phyloP scores from a whole-genome alignment of 495 filamentous ascomycete genomes.

The Neurospora sp. region DNA sequence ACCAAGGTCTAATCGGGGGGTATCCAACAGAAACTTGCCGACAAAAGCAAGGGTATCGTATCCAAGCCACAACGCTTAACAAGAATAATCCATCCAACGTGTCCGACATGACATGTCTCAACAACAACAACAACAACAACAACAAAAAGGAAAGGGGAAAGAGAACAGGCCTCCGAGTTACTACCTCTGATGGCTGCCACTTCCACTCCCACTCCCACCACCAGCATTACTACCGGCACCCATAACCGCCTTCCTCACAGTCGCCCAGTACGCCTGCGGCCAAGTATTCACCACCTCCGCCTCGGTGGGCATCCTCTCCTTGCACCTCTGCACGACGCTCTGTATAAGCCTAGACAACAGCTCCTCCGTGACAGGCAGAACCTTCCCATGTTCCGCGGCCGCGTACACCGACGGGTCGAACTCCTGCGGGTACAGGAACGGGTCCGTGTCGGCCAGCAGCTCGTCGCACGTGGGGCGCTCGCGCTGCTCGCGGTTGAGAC shows the following conservation, averaged over 20 bases:
- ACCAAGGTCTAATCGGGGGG: not conserved
- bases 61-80: not conserved
- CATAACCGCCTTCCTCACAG: conserved; percentile 39
- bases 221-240: not conserved
- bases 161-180: not conserved
- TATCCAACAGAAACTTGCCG: not conserved
- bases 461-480: conserved; percentile 68
- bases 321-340: conserved; percentile 66
- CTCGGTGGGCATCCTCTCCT: conserved; percentile 57
- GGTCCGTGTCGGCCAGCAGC: conserved; percentile 59
- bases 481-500: conserved; percentile 63
- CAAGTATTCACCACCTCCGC: conserved; percentile 56
- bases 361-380: conserved; percentile 65
- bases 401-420: conserved; percentile 30
- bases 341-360: conserved; percentile 64
- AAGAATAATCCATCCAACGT: not conserved
- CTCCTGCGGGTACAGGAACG: conserved; percentile 70
- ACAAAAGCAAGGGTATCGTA: not conserved
- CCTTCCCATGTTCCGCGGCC: conserved; percentile 36
- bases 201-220: not conserved
- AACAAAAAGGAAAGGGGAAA: not conserved
- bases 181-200: conserved; percentile 3
- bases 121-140: not conserved
- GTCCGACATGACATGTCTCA: no score
- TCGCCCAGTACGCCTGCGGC: conserved; percentile 46